phyloP scores from a whole-genome alignment of 2,329 filamentous ascomycete genomes.

The Zymoseptoria brevis region DNA sequence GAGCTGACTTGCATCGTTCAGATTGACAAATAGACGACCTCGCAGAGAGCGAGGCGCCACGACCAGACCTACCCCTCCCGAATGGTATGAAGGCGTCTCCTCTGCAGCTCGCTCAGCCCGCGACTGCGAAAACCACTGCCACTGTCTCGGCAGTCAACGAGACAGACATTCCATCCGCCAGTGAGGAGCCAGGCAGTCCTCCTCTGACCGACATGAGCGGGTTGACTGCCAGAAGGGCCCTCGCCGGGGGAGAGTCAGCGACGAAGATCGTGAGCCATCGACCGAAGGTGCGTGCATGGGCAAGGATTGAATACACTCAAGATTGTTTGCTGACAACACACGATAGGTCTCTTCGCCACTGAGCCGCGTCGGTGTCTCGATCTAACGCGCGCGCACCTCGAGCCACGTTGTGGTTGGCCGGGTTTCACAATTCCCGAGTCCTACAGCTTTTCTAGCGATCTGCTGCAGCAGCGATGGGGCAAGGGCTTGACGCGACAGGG shows the following conservation, averaged over 20 bases:
- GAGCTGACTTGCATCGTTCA: conserved; percentile 25
- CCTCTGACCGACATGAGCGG: background rate
- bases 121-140: conserved; percentile 20
- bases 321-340: conserved; percentile 5
- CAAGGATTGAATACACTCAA: background rate
- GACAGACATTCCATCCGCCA: conserved; percentile 8
- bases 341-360: conserved; percentile 22
- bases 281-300: conserved; percentile 18
- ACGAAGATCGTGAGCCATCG: conserved; percentile 18
- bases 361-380: background rate
- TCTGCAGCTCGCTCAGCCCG: conserved; percentile 29
- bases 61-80: conserved; percentile 48
- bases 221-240: conserved; percentile 15
- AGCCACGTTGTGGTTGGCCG: background rate
- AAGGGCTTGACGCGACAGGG: background rate
- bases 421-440: background rate
- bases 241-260: conserved; percentile 13
- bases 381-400: background rate
- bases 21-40: conserved; percentile 76
- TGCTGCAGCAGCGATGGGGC: background rate
- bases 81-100: conserved; percentile 50
- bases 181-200: conserved; percentile 1
- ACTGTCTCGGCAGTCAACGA: conserved; percentile 21
- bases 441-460: background rate
- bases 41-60: conserved; percentile 66